Evolutionary conservation across 768 basidiomycete species (phyloP).

Genomic region (Leccinum rimulosum): DNA sequence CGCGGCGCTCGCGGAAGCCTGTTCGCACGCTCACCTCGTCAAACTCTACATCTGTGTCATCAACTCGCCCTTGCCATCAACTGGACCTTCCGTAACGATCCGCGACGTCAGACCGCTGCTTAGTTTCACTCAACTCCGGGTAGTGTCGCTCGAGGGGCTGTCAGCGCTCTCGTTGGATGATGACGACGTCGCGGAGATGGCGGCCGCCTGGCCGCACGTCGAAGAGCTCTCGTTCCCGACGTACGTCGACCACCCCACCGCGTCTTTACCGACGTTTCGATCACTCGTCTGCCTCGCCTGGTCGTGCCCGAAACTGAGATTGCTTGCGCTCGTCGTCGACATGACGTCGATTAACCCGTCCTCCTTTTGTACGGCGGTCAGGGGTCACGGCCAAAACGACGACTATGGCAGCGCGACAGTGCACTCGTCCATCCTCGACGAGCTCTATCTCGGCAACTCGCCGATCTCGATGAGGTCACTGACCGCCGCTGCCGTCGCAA

Average conservation of each 20-base stretch:
- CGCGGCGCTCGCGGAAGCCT: constrained; percentile 8
- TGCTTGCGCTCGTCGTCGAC: constrained; percentile 27
- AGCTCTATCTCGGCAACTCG: constrained; percentile 25
- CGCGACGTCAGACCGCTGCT: constrained; percentile 16
- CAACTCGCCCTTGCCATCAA: constrained; percentile 7
- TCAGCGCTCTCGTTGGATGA: constrained; percentile 15
- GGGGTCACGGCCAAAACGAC: not conserved
- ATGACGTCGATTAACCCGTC: not conserved
- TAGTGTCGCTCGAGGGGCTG: constrained; percentile 18
- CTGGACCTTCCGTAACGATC: not conserved
- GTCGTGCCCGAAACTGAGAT: constrained; percentile 12
- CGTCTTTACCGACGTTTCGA: constrained; percentile 21
- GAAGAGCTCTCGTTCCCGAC: constrained; percentile 20
- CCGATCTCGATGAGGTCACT: constrained; percentile 8
- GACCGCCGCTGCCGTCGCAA: constrained; percentile 1
- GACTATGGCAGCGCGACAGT: not conserved
- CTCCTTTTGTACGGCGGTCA: not conserved
- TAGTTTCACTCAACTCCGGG: constrained; percentile 11
- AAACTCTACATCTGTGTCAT: constrained; percentile 16
- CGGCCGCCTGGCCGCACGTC: constrained; percentile 21
- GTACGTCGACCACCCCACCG: constrained; percentile 10
- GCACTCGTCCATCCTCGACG: constrained; percentile 1
- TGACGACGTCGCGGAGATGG: constrained; percentile 12
- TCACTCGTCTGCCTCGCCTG: constrained; percentile 13
- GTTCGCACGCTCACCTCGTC: constrained; percentile 9